Conservation (phyloP, 2,329 filamentous ascomycete genomes). For the Lachnum nothofagi region DNA sequence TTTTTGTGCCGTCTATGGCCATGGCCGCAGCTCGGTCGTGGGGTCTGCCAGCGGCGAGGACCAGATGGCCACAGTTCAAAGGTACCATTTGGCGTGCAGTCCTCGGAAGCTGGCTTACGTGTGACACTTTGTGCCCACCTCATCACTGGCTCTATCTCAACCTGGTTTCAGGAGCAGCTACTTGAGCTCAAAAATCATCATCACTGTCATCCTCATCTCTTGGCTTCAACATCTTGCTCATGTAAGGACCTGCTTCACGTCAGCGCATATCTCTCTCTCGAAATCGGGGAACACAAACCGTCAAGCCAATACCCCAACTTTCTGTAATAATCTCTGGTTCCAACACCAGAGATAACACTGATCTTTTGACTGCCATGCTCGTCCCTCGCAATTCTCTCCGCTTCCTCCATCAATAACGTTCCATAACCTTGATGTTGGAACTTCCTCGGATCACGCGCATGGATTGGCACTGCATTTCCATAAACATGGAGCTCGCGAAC, state of each 20-base stretch:
- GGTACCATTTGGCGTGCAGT: too few relatives aligned
- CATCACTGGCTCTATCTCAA: too few relatives aligned
- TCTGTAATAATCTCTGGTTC: constrained; percentile 89
- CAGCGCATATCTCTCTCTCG: constrained; percentile 1
- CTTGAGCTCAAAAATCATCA: constrained; percentile 24
- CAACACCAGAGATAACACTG: constrained; percentile 95
- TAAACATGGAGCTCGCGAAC: constrained; percentile 96
- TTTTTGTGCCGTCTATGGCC: too few relatives aligned
- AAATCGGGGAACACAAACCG: constrained; percentile 54
- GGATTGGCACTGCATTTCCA: constrained; percentile 92
- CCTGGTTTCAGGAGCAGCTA: too few relatives aligned
- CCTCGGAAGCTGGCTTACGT: too few relatives aligned
- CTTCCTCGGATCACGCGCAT: constrained; percentile 89
- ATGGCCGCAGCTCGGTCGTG: too few relatives aligned
- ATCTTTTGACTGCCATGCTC: constrained; percentile 94
- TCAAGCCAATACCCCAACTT: constrained; percentile 92
- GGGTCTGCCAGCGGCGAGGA: too few relatives aligned
- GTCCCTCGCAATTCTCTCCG: constrained; percentile 86
- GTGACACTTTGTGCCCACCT: too few relatives aligned
- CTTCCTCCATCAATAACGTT: constrained; percentile 95
- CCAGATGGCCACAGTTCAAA: too few relatives aligned
- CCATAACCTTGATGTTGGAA: constrained; percentile 98
- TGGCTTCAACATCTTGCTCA: constrained; percentile 31
- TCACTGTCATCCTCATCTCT: constrained; percentile 31
- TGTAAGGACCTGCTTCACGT: constrained; percentile 27